Percentiles rank a stretch among this genome's conserved stretches.
phyloP scores from a whole-genome alignment of 179 eudicot species.

The Carnegiea gigantea region DNA sequence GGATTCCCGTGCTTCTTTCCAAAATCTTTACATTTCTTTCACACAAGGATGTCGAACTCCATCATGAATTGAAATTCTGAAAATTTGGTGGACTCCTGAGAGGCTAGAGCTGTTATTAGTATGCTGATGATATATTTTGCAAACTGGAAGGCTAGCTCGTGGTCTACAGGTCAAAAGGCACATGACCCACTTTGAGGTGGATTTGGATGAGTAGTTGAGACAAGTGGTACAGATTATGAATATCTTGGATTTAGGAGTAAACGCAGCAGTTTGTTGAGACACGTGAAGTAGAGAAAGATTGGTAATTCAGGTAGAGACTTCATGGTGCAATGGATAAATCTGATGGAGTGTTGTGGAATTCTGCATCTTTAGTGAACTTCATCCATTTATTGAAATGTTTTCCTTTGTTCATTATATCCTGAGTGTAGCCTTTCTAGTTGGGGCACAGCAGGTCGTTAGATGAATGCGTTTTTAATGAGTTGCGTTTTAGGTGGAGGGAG shows the following conservation, averaged over 20 bases:
- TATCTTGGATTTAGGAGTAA: not conserved
- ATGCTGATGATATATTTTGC: not conserved
- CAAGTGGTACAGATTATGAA: not conserved
- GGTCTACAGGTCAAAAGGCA: not conserved
- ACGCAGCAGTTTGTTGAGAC: not conserved
- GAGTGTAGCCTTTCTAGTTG: not conserved
- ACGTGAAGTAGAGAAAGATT: not conserved
- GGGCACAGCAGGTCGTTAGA: not conserved
- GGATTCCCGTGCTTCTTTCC: not conserved
- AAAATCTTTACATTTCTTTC: not conserved
- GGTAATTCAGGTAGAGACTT: not conserved
- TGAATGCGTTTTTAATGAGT: not conserved
- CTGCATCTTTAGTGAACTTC: too few relatives aligned
- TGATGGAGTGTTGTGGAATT: too few relatives aligned
- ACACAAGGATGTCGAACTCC: not conserved
- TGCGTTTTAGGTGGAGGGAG: too few relatives aligned
- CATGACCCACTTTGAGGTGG: not conserved
- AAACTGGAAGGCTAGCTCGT: not conserved
- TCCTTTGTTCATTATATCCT: not conserved
- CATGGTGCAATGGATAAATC: not conserved
- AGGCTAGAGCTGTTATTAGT: not conserved
- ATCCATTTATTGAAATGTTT: not conserved
- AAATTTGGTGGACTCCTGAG: not conserved
- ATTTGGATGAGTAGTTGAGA: not conserved
- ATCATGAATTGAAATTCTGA: not conserved